Conservation (phyloP, 2,329 filamentous ascomycete species). For the Aureobasidium namibiae region DNA sequence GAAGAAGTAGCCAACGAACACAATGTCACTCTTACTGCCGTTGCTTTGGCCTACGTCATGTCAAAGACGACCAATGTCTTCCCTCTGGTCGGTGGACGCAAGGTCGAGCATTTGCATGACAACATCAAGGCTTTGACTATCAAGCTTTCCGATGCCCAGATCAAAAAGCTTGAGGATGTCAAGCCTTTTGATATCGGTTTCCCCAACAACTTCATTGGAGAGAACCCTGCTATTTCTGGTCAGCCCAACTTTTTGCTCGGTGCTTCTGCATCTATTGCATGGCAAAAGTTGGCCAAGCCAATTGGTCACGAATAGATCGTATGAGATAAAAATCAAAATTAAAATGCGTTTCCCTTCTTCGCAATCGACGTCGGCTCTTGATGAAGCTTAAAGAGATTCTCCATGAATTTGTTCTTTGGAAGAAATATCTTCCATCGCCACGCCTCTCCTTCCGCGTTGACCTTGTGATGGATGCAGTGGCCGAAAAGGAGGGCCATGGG, state of each 20-base stretch:
- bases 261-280: conserved; percentile 22
- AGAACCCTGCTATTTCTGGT: conserved; percentile 22
- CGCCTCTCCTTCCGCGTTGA: no score
- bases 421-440: no score
- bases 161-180: conserved; percentile 55
- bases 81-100: conserved; percentile 66
- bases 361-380: no score
- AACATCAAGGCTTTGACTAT: conserved; percentile 58
- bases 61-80: conserved; percentile 54
- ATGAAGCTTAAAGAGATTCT: no score
- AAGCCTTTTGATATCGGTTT: conserved; percentile 54
- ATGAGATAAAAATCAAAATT: background rate
- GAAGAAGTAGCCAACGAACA: conserved; percentile 52
- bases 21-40: conserved; percentile 49
- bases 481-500: no score
- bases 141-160: conserved; percentile 48
- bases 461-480: no score
- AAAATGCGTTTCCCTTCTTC: background rate
- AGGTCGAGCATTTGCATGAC: conserved; percentile 57
- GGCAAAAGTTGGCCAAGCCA: conserved; percentile 21
- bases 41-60: conserved; percentile 40
- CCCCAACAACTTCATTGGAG: conserved; percentile 43
- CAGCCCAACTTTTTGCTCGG: conserved; percentile 20
- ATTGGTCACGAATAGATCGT: conserved; percentile 25
- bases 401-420: no score